These are phyloP conservation scores for Ocimum tenuiflorum DNA, from an alignment of 257 asterid genomes.

Conservation along the genomic window DNA sequence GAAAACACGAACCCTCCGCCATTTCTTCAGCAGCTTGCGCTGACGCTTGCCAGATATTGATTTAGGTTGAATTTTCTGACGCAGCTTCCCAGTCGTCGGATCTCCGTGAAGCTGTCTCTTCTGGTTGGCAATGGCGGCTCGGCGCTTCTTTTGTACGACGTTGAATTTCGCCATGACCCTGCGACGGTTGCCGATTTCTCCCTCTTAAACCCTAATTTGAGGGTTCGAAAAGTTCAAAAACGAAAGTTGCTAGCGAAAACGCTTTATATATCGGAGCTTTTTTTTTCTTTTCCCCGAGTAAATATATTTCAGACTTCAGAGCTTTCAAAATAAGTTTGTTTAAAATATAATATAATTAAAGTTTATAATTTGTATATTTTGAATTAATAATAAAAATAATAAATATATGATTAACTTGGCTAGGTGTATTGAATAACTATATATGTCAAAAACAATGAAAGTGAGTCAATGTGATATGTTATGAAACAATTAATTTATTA, in stretches of 20 bases:
- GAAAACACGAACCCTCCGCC: conserved; percentile 64
- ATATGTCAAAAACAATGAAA: no score
- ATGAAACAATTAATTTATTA: no score
- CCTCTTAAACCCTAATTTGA: conserved; percentile 25
- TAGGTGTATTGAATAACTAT: no score
- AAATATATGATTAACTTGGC: no score
- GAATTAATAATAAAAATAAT: no score
- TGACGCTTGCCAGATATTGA: conserved; percentile 85
- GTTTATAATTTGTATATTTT: no score
- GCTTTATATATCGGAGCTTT: background rate
- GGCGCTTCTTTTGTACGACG: conserved; percentile 62
- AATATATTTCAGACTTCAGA: no score
- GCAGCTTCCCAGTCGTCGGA: conserved; percentile 48
- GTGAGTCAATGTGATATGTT: no score
- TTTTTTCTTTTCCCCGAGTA: no score
- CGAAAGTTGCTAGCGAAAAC: background rate
- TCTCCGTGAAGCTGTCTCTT: conserved; percentile 62
- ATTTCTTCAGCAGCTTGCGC: conserved; percentile 68
- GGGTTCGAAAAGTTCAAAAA: background rate
- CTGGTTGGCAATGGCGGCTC: conserved; percentile 44
- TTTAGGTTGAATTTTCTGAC: conserved; percentile 36
- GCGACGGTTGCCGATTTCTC: background rate
- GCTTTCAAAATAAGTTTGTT: no score
- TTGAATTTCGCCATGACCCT: conserved; percentile 60
- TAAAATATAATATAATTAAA: no score